Percentiles rank a stretch among this genome's conserved stretches.
Evolutionary conservation across 2,329 filamentous ascomycete genomes (phyloP).

Genomic region (Cladosporium sp.): DNA sequence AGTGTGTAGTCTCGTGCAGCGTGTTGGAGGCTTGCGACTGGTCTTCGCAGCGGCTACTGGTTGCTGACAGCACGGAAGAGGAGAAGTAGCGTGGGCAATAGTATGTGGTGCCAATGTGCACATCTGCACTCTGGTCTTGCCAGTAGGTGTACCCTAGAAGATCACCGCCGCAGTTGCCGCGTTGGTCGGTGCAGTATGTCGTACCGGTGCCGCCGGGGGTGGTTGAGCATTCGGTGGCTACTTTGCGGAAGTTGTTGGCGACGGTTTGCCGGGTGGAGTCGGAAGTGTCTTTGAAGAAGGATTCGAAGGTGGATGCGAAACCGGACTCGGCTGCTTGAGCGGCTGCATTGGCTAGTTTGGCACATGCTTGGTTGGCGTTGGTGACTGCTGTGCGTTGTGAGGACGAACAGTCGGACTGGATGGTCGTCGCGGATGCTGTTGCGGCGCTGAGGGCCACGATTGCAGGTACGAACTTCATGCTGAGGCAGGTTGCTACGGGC

Average conservation of each 20-base stretch:
- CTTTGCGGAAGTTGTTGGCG: conserved; percentile 45
- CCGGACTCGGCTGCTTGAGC: conserved; percentile 49
- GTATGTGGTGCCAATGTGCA: conserved; percentile 52
- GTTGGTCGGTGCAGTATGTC: conserved; percentile 58
- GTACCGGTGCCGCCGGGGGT: conserved; percentile 45
- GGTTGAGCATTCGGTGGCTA: conserved; percentile 54
- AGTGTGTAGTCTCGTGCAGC: conserved; percentile 63
- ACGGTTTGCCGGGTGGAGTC: conserved; percentile 45
- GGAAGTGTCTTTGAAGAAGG: conserved; percentile 61
- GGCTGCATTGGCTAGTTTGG: conserved; percentile 49
- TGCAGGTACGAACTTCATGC: neutral
- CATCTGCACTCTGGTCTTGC: neutral
- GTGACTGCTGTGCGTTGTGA: conserved; percentile 41
- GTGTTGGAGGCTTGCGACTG: conserved; percentile 63
- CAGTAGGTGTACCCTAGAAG: conserved; percentile 52
- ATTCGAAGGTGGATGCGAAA: conserved; percentile 46
- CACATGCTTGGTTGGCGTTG: conserved; percentile 52
- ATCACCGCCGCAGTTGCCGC: conserved; percentile 46
- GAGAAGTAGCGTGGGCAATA: conserved; percentile 59
- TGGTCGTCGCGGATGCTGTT: conserved; percentile 23
- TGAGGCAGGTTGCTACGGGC: neutral
- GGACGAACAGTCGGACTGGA: conserved; percentile 48
- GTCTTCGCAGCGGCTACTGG: conserved; percentile 51
- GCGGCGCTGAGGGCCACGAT: neutral
- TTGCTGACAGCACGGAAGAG: conserved; percentile 42